These are phyloP conservation scores for Phaeolepiota aurea DNA, from an alignment of 768 basidiomycete species.

Conservation along the genomic window DNA sequence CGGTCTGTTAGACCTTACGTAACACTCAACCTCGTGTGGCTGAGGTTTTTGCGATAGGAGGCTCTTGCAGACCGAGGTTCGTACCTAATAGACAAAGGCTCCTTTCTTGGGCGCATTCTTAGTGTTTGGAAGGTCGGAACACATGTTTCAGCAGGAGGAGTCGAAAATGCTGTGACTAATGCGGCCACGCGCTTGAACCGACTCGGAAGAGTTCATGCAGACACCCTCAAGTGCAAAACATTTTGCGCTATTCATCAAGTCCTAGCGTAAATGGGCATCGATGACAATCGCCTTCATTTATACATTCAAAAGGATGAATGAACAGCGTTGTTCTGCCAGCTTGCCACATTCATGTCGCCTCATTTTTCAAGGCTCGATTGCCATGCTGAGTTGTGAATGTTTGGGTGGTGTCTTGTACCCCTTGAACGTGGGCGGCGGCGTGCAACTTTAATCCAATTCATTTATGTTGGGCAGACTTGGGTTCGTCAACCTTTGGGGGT, in stretches of 20 bases:
- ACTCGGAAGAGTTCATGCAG: neutral
- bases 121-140: slow-evolving; percentile 70
- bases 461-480: too few species aligned
- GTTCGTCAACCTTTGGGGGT: too few species aligned
- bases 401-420: too few species aligned
- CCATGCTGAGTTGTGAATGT: too few species aligned
- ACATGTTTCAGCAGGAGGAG: slow-evolving; percentile 78
- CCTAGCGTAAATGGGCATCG: slow-evolving; percentile 73
- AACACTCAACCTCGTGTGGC: too few species aligned
- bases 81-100: neutral
- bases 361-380: too few species aligned
- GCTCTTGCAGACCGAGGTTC: too few species aligned
- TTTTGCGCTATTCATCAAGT: slow-evolving; percentile 80
- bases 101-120: slow-evolving; percentile 19
- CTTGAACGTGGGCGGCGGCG: too few species aligned
- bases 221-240: too few species aligned
- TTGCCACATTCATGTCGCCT: slow-evolving; percentile 83
- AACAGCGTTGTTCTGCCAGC: slow-evolving; percentile 49
- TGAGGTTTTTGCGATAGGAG: too few species aligned
- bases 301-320: slow-evolving; percentile 54
- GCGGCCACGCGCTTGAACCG: slow-evolving; percentile 39
- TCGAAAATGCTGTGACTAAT: slow-evolving; percentile 64
- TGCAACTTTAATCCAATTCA: too few species aligned
- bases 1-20: too few species aligned
- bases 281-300: slow-evolving; percentile 43